Percentiles rank a stretch among this genome's conserved stretches.
Evolutionary conservation across 2,329 filamentous ascomycete genomes (phyloP).

Genomic region (Chaetothyriales sp.): DNA sequence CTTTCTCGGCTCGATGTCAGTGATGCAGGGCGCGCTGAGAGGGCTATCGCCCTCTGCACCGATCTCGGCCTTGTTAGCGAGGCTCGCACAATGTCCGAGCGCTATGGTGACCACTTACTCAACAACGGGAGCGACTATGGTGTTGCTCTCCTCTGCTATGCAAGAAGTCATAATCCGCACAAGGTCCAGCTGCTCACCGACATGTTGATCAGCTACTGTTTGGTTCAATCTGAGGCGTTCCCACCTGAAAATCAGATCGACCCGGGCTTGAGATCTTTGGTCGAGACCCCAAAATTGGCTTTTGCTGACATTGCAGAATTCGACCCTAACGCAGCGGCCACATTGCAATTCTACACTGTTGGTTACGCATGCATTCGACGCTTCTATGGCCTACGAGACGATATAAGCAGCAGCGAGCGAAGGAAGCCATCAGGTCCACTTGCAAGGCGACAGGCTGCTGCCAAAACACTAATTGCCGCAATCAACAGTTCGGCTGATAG

Average conservation of each 20-base stretch:
- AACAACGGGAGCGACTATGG: conserved; percentile 65
- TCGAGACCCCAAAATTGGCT: conserved; percentile 57
- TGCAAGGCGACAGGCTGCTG: conserved; percentile 54
- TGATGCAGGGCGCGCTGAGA: conserved; percentile 61
- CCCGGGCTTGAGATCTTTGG: conserved; percentile 52
- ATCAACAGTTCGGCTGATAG: conserved; percentile 78
- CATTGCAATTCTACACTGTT: conserved; percentile 73
- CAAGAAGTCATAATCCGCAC: conserved; percentile 61
- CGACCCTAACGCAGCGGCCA: conserved; percentile 67
- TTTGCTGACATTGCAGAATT: conserved; percentile 58
- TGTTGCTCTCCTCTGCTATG: conserved; percentile 79
- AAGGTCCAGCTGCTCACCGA: conserved; percentile 80
- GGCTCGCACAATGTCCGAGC: conserved; percentile 70
- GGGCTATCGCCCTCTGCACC: conserved; percentile 64
- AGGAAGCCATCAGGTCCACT: conserved; percentile 28
- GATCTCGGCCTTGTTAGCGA: conserved; percentile 65
- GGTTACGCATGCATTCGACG: conserved; percentile 83
- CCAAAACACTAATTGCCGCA: conserved; percentile 63
- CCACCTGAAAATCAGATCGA: conserved; percentile 62
- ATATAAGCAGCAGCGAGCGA: conserved; percentile 16
- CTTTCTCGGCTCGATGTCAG: conserved; percentile 60
- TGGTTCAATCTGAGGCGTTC: conserved; percentile 71
- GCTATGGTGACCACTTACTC: conserved; percentile 67
- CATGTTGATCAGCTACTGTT: conserved; percentile 71
- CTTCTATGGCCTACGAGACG: conserved; percentile 81